These are phyloP conservation scores for Ambrosia trifida DNA, from an alignment of 129 eudicot genomes.

Conservation along the genomic window DNA sequence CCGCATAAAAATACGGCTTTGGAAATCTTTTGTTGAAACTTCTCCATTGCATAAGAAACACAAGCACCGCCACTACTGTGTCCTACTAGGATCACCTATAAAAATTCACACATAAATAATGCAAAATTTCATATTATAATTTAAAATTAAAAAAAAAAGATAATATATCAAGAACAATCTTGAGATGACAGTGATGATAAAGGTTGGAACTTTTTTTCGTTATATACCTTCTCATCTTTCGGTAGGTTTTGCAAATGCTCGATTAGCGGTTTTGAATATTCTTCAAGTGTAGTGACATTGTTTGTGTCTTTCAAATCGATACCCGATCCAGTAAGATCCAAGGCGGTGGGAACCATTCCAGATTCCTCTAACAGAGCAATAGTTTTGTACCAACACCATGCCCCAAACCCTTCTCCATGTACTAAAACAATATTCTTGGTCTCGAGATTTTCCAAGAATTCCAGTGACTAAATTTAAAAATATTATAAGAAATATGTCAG, in stretches of 20 bases:
- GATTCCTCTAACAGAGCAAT: conserved; percentile 85
- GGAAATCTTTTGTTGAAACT: conserved; percentile 64
- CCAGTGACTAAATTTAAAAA: conserved; percentile 53
- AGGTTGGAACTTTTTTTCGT: neutral
- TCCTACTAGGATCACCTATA: conserved; percentile 89
- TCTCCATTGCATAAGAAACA: conserved; percentile 83
- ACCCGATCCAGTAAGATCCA: conserved; percentile 96
- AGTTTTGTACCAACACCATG: conserved; percentile 99
- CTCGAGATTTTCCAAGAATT: conserved; percentile 69
- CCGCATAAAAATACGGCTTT: conserved; percentile 87
- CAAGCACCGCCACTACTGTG: conserved; percentile 97
- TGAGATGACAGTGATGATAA: neutral
- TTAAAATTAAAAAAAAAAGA: neutral
- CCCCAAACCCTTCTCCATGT: conserved; percentile 99
- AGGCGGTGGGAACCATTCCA: conserved; percentile 70
- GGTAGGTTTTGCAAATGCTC: conserved; percentile 64
- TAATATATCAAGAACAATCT: conserved; percentile 6
- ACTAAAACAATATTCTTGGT: conserved; percentile 74
- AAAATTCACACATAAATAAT: conserved; percentile 10
- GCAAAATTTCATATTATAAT: neutral
- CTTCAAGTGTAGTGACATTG: conserved; percentile 60
- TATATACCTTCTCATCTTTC: conserved; percentile 71
- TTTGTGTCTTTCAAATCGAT: conserved; percentile 76
- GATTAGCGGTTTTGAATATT: conserved; percentile 82
- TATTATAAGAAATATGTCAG: conserved; percentile 3